phyloP scores from a whole-genome alignment of 176 grass and related monocot genomes.

The Phragmites australis region DNA sequence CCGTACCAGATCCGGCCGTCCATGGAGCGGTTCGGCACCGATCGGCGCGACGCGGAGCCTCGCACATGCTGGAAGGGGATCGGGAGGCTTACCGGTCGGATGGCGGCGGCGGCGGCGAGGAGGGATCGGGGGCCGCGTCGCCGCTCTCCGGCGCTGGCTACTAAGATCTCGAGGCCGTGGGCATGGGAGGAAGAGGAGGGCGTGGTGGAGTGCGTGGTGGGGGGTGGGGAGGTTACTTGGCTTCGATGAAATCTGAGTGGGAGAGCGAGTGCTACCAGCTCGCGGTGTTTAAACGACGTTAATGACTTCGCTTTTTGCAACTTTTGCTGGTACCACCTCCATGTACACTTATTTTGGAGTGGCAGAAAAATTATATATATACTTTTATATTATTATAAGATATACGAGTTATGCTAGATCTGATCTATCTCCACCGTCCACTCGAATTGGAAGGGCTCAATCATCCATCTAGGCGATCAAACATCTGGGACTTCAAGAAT shows the following conservation, averaged over 20 bases:
- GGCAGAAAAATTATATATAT: too few relatives aligned
- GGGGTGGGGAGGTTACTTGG: conserved; percentile 42
- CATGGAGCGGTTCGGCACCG: conserved; percentile 17
- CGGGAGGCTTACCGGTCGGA: conserved; percentile 43
- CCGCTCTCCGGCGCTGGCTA: conserved; percentile 25
- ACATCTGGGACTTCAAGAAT: too few relatives aligned
- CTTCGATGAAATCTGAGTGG: conserved; percentile 27
- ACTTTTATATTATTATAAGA: too few relatives aligned
- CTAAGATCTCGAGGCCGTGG: conserved; percentile 60
- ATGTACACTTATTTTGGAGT: too few relatives aligned
- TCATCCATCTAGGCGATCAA: too few relatives aligned
- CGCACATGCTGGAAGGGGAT: background rate
- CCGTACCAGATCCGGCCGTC: conserved; percentile 51
- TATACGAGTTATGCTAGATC: too few relatives aligned
- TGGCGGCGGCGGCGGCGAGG: conserved; percentile 6
- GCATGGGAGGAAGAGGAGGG: conserved; percentile 27
- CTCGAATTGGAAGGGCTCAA: too few relatives aligned
- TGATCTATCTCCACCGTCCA: too few relatives aligned
- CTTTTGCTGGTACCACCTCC: too few relatives aligned
- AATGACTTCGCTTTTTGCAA: too few relatives aligned
- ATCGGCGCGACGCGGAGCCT: background rate
- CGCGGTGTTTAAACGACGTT: background rate
- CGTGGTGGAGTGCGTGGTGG: background rate
- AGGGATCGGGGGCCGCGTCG: conserved; percentile 34
- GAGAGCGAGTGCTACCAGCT: background rate